These are phyloP conservation scores for Eutypa lata DNA, from an alignment of 2,329 filamentous ascomycete species.

Conservation along the genomic window DNA sequence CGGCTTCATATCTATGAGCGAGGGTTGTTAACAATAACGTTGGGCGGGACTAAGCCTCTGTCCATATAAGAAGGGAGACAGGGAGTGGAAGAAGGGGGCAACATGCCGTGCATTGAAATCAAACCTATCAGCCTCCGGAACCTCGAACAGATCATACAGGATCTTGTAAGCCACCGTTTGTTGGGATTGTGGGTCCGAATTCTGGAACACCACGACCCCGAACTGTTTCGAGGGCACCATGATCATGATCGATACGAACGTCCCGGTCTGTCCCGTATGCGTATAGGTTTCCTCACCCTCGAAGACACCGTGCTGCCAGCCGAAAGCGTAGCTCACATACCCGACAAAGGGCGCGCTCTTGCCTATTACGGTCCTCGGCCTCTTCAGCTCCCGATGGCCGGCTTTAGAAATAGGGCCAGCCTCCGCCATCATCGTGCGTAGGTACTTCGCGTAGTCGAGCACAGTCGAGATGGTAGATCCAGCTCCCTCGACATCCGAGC, in stretches of 20 bases:
- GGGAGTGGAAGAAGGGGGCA: background rate
- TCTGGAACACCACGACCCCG: constrained; percentile 29
- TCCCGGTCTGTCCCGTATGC: constrained; percentile 28
- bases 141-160: constrained; percentile 25
- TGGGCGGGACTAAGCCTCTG: too few species aligned
- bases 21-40: too few species aligned
- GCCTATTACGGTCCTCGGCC: constrained; percentile 20
- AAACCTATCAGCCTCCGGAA: constrained; percentile 7
- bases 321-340: constrained; percentile 25
- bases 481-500: constrained; percentile 35
- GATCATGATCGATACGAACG: constrained; percentile 24
- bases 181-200: constrained; percentile 10
- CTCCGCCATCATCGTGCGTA: constrained; percentile 30
- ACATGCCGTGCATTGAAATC: constrained; percentile 11
- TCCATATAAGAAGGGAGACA: background rate
- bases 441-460: constrained; percentile 34
- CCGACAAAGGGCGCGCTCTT: constrained; percentile 12
- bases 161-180: constrained; percentile 24
- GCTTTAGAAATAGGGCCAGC: constrained; percentile 22
- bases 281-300: constrained; percentile 24
- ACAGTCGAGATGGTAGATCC: constrained; percentile 40
- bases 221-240: constrained; percentile 32
- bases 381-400: constrained; percentile 24
- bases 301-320: constrained; percentile 25
- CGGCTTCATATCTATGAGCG: background rate